Conservation (phyloP, 306 rosid species). For the Ziziphus jujuba region DNA sequence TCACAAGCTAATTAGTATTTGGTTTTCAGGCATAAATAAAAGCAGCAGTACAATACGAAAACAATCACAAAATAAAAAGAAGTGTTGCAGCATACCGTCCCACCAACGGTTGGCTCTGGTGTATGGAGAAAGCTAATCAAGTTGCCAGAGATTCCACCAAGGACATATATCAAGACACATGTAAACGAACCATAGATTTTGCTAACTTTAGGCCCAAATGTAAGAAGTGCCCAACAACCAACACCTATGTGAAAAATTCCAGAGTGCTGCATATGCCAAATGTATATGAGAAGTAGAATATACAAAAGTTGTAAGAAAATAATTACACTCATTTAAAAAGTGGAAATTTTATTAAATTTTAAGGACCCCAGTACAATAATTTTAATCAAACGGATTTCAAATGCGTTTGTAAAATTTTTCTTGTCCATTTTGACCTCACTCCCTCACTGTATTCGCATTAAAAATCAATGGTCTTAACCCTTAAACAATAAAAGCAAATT, state of each 20-base stretch:
- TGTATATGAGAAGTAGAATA: constrained; percentile 3
- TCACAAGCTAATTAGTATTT: too few relatives aligned
- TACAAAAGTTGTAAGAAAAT: constrained; percentile 1
- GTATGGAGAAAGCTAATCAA: constrained; percentile 83
- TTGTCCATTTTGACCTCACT: background rate
- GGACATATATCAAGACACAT: constrained; percentile 71
- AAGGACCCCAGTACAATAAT: background rate
- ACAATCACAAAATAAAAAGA: background rate
- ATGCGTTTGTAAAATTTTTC: background rate
- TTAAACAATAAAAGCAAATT: background rate
- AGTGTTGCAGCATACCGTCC: constrained; percentile 54
- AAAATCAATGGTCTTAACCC: background rate
- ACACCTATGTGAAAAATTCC: constrained; percentile 67
- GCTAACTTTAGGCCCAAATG: constrained; percentile 86
- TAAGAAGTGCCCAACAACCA: constrained; percentile 60
- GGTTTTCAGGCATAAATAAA: background rate
- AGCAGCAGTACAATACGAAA: background rate
- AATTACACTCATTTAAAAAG: background rate
- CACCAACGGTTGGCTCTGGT: constrained; percentile 80
- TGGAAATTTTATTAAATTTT: too few relatives aligned
- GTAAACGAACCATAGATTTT: constrained; percentile 76
- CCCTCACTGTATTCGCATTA: background rate
- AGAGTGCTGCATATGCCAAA: constrained; percentile 61
- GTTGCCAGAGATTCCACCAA: constrained; percentile 93
- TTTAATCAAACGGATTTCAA: background rate